Conservation (phyloP, 2,329 filamentous ascomycete genomes). For the Dactylellina parvicollis region DNA sequence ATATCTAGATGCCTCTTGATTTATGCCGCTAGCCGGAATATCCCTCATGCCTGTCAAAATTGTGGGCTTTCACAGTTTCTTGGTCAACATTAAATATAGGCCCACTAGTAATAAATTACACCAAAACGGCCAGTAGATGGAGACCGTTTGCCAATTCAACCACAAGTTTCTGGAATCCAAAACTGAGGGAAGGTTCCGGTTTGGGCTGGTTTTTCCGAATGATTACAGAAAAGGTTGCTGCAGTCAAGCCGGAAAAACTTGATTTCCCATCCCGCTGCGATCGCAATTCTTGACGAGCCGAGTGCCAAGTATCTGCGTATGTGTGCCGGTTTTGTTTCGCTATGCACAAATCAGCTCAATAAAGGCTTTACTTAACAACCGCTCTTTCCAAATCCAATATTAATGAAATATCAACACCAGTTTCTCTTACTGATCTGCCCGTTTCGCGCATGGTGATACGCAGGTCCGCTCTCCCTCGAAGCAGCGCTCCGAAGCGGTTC, state of each 20-base stretch:
- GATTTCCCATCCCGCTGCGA: not conserved
- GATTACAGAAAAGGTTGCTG: no score
- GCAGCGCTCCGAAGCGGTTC: constrained; percentile 44
- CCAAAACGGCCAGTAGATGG: not conserved
- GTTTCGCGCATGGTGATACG: not conserved
- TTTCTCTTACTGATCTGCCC: not conserved
- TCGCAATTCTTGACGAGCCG: not conserved
- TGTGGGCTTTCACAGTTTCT: no score
- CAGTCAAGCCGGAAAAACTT: not conserved
- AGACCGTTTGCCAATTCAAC: not conserved
- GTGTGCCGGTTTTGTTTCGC: no score
- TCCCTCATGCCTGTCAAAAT: no score
- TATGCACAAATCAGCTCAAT: no score
- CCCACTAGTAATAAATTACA: not conserved
- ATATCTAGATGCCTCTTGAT: no score
- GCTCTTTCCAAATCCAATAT: not conserved
- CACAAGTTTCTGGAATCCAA: not conserved
- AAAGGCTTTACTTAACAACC: no score
- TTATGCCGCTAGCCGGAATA: no score
- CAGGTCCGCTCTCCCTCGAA: constrained; percentile 1
- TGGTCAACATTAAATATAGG: no score
- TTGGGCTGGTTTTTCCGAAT: no score
- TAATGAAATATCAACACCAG: not conserved
- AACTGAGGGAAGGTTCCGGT: no score
- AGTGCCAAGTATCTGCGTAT: no score